Conservation (phyloP, 805 yeast genomes). For the Isabelozyma gotoi region DNA sequence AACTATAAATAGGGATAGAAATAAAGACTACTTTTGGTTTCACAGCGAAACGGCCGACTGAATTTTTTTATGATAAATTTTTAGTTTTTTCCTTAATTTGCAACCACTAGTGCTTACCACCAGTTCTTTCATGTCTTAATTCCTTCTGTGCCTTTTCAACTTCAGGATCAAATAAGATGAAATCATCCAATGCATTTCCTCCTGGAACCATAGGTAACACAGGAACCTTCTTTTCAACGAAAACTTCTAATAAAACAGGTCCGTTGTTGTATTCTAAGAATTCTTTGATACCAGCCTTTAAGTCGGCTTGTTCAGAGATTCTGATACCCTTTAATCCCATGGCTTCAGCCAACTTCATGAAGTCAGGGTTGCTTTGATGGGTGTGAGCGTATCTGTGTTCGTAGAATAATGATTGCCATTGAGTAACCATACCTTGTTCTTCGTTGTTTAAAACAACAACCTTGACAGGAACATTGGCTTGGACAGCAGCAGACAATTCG, state of each 20-base stretch:
- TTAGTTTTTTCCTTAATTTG: neutral
- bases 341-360: slow-evolving; percentile 88
- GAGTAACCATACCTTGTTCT: slow-evolving; percentile 99
- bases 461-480: slow-evolving; percentile 89
- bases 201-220: slow-evolving; percentile 98
- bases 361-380: slow-evolving; percentile 93
- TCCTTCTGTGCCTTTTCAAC: slow-evolving; percentile 70
- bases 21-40: no score
- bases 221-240: slow-evolving; percentile 90
- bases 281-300: slow-evolving; percentile 47
- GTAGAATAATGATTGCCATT: slow-evolving; percentile 97
- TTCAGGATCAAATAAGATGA: slow-evolving; percentile 80
- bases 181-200: slow-evolving; percentile 92
- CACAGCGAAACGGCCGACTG: no score
- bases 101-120: slow-evolving; percentile 55
- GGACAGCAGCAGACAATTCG: slow-evolving; percentile 92
- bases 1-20: neutral
- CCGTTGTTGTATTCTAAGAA: slow-evolving; percentile 72
- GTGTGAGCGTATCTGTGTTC: slow-evolving; percentile 98
- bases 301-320: slow-evolving; percentile 65
- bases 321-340: slow-evolving; percentile 89
- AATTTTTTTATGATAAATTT: neutral
- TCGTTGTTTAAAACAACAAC: slow-evolving; percentile 89
- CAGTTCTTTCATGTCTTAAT: slow-evolving; percentile 70
- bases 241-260: slow-evolving; percentile 87